A percentile compares a stretch with the other conserved stretches of the same genome.
These are phyloP conservation scores for Oemleria cerasiformis DNA, from an alignment of 306 rosid genomes.

Conservation along the genomic window DNA sequence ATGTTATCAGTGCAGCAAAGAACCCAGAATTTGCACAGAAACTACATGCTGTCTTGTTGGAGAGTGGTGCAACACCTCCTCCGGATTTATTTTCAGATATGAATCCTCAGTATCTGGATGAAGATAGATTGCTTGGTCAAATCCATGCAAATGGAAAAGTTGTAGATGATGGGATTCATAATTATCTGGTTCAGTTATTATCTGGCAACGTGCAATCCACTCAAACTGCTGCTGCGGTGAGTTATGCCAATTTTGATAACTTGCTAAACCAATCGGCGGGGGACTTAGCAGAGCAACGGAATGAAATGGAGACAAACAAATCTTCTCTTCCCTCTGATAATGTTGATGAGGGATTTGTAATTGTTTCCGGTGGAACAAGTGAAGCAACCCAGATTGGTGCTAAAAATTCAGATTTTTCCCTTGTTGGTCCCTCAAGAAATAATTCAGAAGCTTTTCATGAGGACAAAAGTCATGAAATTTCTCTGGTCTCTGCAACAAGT, in stretches of 20 bases:
- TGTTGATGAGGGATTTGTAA: slow-evolving; percentile 35
- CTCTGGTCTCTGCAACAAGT: neutral
- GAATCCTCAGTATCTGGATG: slow-evolving; percentile 47
- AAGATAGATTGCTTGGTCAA: slow-evolving; percentile 32
- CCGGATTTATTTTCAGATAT: slow-evolving; percentile 80
- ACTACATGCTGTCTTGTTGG: slow-evolving; percentile 78
- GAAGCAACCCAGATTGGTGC: slow-evolving; percentile 33
- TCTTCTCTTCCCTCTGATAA: slow-evolving; percentile 31
- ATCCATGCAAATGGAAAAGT: slow-evolving; percentile 22
- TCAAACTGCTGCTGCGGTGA: slow-evolving; percentile 30
- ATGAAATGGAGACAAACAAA: slow-evolving; percentile 25
- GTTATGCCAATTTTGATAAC: slow-evolving; percentile 17
- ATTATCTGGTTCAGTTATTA: slow-evolving; percentile 36
- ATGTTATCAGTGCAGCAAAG: slow-evolving; percentile 85
- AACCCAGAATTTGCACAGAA: slow-evolving; percentile 87
- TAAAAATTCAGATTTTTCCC: slow-evolving; percentile 22
- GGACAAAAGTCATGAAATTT: slow-evolving; percentile 31
- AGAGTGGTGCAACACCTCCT: slow-evolving; percentile 92
- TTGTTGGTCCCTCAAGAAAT: slow-evolving; percentile 30
- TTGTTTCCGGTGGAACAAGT: slow-evolving; percentile 33
- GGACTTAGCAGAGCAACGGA: slow-evolving; percentile 31
- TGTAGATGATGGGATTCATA: slow-evolving; percentile 40
- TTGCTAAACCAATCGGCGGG: slow-evolving; percentile 24
- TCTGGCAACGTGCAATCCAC: slow-evolving; percentile 42
- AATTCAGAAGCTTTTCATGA: slow-evolving; percentile 21